Conservation (phyloP, 352 stramenopile species). For the Globisporangium canariense region DNA sequence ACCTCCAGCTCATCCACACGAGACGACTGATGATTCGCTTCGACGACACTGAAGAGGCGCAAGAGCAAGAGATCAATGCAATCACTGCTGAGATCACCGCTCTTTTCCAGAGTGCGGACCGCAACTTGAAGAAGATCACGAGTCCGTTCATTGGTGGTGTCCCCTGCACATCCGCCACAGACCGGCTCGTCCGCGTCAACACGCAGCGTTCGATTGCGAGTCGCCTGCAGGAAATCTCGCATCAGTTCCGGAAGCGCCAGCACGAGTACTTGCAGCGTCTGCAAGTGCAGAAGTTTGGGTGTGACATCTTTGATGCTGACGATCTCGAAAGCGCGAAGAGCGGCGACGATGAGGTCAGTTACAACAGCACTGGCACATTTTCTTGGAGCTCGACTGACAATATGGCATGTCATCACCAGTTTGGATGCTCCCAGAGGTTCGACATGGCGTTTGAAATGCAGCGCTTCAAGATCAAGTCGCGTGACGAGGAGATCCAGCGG, state of each 20-base stretch:
- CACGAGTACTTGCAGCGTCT: conserved; percentile 71
- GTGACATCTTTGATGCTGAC: conserved; percentile 55
- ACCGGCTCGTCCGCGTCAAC: conserved; percentile 60
- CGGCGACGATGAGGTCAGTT: conserved; percentile 1
- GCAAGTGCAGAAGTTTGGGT: conserved; percentile 72
- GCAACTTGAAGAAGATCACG: conserved; percentile 67
- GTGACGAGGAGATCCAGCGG: conserved; percentile 72
- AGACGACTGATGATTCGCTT: conserved; percentile 81
- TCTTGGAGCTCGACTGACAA: neutral
- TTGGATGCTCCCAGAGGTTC: conserved; percentile 20
- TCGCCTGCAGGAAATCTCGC: conserved; percentile 59
- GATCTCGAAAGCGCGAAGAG: conserved; percentile 14
- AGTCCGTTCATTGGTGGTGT: conserved; percentile 48
- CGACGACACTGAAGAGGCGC: conserved; percentile 54
- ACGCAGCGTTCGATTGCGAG: conserved; percentile 63
- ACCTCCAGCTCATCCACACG: conserved; percentile 76
- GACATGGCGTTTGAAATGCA: conserved; percentile 30
- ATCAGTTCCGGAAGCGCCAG: conserved; percentile 60
- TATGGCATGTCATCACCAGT: neutral
- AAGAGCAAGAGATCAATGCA: conserved; percentile 70
- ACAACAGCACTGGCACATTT: neutral
- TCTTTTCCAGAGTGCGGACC: conserved; percentile 69
- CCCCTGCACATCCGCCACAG: conserved; percentile 39
- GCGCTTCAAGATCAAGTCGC: conserved; percentile 49
- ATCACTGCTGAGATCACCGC: conserved; percentile 59